phyloP scores from a whole-genome alignment of 2,329 filamentous ascomycete species.

The Sphaerulina populicola region DNA sequence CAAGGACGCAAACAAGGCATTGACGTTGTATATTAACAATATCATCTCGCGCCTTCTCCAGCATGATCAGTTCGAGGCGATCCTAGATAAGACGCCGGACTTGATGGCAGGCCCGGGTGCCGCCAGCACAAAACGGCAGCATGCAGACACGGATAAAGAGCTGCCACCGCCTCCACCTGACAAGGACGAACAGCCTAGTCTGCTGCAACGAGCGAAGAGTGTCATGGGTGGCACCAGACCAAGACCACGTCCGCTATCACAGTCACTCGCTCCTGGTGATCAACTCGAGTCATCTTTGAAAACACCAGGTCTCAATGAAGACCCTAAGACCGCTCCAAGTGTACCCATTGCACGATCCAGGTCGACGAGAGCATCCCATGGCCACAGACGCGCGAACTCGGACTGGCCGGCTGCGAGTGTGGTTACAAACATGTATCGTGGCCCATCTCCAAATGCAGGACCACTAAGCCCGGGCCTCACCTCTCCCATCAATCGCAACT shows the following conservation, averaged over 20 bases:
- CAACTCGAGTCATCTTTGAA: constrained; percentile 14
- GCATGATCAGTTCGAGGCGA: constrained; percentile 89
- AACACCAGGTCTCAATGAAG: constrained; percentile 37
- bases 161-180: constrained; percentile 63
- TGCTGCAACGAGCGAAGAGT: constrained; percentile 54
- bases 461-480: constrained; percentile 46
- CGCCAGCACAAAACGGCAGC: constrained; percentile 4
- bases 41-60: constrained; percentile 93
- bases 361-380: constrained; percentile 34
- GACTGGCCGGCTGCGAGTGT: constrained; percentile 52
- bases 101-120: constrained; percentile 43
- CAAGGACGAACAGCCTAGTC: constrained; percentile 44
- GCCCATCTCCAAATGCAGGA: constrained; percentile 40
- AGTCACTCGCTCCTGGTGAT: constrained; percentile 18
- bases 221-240: constrained; percentile 40
- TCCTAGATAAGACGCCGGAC: constrained; percentile 71
- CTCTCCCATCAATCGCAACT: constrained; percentile 47
- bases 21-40: constrained; percentile 97
- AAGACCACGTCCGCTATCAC: constrained; percentile 31
- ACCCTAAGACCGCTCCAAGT: constrained; percentile 66
- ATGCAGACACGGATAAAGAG: constrained; percentile 64
- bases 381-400: constrained; percentile 39
- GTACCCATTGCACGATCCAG: constrained; percentile 59
- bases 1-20: constrained; percentile 92
- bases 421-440: constrained; percentile 84